Conservation (phyloP, 345 rosid genomes). For the Heritiera littoralis region DNA sequence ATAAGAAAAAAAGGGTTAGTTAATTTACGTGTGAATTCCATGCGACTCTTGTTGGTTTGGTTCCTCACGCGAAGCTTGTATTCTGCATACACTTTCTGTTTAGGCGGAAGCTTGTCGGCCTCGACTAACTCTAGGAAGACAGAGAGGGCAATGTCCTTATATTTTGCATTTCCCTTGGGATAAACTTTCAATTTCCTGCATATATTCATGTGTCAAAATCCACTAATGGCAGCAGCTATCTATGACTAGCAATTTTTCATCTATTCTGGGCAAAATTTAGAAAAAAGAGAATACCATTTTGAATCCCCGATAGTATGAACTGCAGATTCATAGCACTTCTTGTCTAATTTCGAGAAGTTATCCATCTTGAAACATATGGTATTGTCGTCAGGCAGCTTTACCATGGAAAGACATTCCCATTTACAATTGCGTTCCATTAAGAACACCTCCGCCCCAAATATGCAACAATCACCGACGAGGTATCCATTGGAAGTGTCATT, state of each 20-base stretch:
- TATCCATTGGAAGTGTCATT: slow-evolving; percentile 29
- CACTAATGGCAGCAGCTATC: not conserved
- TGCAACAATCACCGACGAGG: slow-evolving; percentile 20
- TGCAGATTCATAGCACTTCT: slow-evolving; percentile 20
- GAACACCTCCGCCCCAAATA: slow-evolving; percentile 47
- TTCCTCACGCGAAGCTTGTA: slow-evolving; percentile 35
- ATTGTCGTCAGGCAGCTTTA: slow-evolving; percentile 28
- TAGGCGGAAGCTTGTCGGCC: slow-evolving; percentile 13
- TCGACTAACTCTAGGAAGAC: slow-evolving; percentile 31
- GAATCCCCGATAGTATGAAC: slow-evolving; percentile 30
- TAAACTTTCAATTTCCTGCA: slow-evolving; percentile 41
- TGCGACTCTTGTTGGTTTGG: slow-evolving; percentile 32
- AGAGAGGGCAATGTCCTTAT: slow-evolving; percentile 25
- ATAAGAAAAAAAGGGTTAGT: not conserved
- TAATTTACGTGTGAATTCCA: slow-evolving; percentile 31
- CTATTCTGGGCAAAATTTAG: no score
- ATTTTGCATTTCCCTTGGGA: slow-evolving; percentile 36
- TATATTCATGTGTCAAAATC: not conserved
- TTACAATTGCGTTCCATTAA: slow-evolving; percentile 11
- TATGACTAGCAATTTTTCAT: no score
- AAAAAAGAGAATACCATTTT: slow-evolving; percentile 33
- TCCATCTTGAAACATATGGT: no score
- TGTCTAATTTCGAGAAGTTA: slow-evolving; percentile 30
- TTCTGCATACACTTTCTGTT: not conserved
- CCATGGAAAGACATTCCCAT: slow-evolving; percentile 30